Evolutionary conservation across 192 early-diverging fungal species (phyloP).

Genomic region (Tieghemiomyces parasiticus): DNA sequence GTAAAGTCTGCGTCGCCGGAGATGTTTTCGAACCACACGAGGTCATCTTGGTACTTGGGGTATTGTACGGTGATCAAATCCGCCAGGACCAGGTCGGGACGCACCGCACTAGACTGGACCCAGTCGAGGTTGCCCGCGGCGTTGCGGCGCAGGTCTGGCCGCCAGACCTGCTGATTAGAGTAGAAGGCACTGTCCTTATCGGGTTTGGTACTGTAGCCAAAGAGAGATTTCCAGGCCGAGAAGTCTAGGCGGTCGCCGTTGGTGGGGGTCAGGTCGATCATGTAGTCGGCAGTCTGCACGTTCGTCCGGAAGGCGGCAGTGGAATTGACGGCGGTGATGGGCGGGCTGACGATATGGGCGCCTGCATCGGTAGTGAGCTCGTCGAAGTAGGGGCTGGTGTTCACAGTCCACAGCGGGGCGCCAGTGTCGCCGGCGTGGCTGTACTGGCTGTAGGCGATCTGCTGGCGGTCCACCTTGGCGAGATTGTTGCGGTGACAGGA

Average conservation of each 20-base stretch:
- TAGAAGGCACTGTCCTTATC: not conserved
- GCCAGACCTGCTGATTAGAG: conserved; percentile 8
- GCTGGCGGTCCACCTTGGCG: conserved; percentile 19
- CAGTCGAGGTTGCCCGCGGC: not conserved
- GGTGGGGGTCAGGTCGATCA: conserved; percentile 55
- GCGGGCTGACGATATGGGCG: conserved; percentile 34
- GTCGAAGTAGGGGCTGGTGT: conserved; percentile 38
- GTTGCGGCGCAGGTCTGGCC: not conserved
- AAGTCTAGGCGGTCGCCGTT: conserved; percentile 12
- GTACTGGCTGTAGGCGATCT: conserved; percentile 50
- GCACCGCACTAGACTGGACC: not conserved
- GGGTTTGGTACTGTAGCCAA: not conserved
- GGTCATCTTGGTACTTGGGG: conserved; percentile 5
- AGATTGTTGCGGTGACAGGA: conserved; percentile 25
- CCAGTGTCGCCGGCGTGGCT: conserved; percentile 49
- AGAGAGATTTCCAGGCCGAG: not conserved
- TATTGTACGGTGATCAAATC: conserved; percentile 2
- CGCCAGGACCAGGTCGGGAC: conserved; percentile 1
- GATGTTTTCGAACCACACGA: not conserved
- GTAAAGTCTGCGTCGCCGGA: too few relatives aligned
- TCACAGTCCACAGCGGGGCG: conserved; percentile 43
- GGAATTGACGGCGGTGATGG: conserved; percentile 19
- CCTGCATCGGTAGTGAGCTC: conserved; percentile 50
- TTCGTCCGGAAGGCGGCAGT: conserved; percentile 31
- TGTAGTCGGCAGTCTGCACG: conserved; percentile 38